Conservation (phyloP, 2,329 filamentous ascomycete species). For the Alternaria arbusti region DNA sequence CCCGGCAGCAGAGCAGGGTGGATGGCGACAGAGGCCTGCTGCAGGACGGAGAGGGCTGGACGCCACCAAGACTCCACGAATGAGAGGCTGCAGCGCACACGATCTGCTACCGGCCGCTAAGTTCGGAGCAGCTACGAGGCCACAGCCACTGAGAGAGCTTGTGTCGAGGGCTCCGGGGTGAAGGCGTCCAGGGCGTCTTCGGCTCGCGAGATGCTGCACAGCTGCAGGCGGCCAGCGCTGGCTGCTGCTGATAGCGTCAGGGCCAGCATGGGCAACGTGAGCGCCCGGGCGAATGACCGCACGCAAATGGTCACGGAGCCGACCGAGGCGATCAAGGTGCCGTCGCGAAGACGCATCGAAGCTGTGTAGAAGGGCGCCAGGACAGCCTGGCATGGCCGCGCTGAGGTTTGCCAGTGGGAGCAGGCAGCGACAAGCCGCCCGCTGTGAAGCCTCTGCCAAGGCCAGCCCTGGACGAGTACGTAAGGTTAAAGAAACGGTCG, state of each 20-base stretch:
- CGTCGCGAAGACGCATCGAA: conserved; percentile 45
- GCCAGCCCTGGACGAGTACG: conserved; percentile 10
- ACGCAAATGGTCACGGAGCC: conserved; percentile 35
- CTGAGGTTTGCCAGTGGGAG: conserved; percentile 29
- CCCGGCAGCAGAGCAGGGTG: conserved; percentile 28
- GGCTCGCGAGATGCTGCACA: conserved; percentile 32
- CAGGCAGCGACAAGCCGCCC: conserved; percentile 28
- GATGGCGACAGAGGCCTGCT: conserved; percentile 37
- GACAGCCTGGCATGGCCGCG: conserved; percentile 17
- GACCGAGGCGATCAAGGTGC: conserved; percentile 39
- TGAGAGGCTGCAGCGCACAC: conserved; percentile 19
- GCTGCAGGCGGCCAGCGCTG: conserved; percentile 23
- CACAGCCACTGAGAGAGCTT: conserved; percentile 37
- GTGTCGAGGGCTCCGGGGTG: conserved; percentile 20
- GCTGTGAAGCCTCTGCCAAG: conserved; percentile 33
- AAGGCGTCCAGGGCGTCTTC: conserved; percentile 32
- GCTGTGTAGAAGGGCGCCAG: conserved; percentile 37
- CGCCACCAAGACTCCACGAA: conserved; percentile 39
- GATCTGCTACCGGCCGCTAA: conserved; percentile 46
- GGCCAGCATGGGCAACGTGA: conserved; percentile 23
- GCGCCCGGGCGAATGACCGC: conserved; percentile 29
- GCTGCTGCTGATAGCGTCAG: conserved; percentile 41
- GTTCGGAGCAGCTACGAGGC: conserved; percentile 38
- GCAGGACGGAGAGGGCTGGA: conserved; percentile 46
- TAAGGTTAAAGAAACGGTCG: conserved; percentile 19